Percentiles rank a stretch among this genome's conserved stretches.
Evolutionary conservation across 148 eudicot species (phyloP).

Genomic region (Rhododendron simsii): DNA sequence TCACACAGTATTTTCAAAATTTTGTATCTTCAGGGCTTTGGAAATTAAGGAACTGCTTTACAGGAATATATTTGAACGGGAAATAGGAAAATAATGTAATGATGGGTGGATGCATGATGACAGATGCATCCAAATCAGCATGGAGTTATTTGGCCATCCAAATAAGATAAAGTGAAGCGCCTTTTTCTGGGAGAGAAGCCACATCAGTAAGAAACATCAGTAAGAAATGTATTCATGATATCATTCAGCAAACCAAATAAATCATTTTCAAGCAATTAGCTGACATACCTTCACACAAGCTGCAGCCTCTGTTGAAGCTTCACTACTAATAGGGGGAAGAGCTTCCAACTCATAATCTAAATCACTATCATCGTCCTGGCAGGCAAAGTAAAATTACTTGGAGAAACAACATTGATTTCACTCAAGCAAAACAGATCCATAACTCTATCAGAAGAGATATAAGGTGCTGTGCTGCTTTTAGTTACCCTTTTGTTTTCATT

Average conservation of each 20-base stretch:
- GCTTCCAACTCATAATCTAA: constrained; percentile 76
- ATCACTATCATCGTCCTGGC: constrained; percentile 95
- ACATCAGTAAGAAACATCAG: constrained; percentile 4
- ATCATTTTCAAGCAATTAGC: neutral
- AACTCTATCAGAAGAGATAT: neutral
- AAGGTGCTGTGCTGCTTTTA: neutral
- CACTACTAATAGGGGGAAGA: constrained; percentile 49
- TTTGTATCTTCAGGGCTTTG: neutral
- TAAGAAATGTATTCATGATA: neutral
- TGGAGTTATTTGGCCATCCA: neutral
- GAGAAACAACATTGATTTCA: neutral
- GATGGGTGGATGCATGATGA: neutral
- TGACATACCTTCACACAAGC: constrained; percentile 71
- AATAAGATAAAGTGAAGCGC: neutral
- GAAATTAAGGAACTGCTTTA: neutral
- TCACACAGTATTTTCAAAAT: neutral
- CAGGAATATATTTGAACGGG: neutral
- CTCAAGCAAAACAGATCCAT: neutral
- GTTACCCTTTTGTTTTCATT: neutral
- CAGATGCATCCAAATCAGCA: neutral
- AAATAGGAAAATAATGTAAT: neutral
- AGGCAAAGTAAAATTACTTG: constrained; percentile 9
- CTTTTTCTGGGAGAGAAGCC: neutral
- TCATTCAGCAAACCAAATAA: neutral
- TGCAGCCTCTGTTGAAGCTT: constrained; percentile 58